A percentile compares a stretch with the other conserved stretches of the same genome.
These are phyloP conservation scores for Hypomontagnella monticulosa DNA, from an alignment of 495 filamentous ascomycete genomes.

Conservation along the genomic window DNA sequence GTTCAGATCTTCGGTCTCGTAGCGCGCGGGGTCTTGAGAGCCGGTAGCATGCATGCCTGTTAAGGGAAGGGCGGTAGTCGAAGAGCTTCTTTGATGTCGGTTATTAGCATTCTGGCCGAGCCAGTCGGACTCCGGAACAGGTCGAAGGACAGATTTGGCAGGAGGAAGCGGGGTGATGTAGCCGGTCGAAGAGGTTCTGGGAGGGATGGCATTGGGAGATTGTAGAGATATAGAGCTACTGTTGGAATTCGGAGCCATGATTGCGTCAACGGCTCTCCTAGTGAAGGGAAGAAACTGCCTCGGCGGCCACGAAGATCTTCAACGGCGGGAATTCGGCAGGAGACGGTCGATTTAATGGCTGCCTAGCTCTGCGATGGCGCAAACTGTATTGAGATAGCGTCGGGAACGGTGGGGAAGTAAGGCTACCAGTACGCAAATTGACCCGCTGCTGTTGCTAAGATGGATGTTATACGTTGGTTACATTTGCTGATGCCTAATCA, in stretches of 20 bases:
- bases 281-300: not conserved
- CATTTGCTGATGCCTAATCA: conserved; percentile 5
- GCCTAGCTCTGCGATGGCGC: conserved; percentile 24
- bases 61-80: conserved; percentile 41
- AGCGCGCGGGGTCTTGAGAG: conserved; percentile 55
- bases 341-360: conserved; percentile 16
- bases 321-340: not conserved
- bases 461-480: conserved; percentile 1
- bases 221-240: conserved; percentile 51
- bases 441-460: not conserved
- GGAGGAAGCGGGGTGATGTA: conserved; percentile 46
- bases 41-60: conserved; percentile 48
- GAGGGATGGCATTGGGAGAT: conserved; percentile 76
- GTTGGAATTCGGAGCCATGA: conserved; percentile 29
- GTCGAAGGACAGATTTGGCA: conserved; percentile 61
- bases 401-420: conserved; percentile 11
- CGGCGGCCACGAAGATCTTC: not conserved
- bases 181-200: conserved; percentile 73
- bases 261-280: conserved; percentile 5
- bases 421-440: no score
- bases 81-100: conserved; percentile 50
- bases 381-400: conserved; percentile 14
- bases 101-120: conserved; percentile 47
- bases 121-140: conserved; percentile 68
- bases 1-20: conserved; percentile 58